A percentile compares a stretch with the other conserved stretches of the same genome.
Conservation (phyloP, 768 basidiomycete species). For the Mycena belliarum region DNA sequence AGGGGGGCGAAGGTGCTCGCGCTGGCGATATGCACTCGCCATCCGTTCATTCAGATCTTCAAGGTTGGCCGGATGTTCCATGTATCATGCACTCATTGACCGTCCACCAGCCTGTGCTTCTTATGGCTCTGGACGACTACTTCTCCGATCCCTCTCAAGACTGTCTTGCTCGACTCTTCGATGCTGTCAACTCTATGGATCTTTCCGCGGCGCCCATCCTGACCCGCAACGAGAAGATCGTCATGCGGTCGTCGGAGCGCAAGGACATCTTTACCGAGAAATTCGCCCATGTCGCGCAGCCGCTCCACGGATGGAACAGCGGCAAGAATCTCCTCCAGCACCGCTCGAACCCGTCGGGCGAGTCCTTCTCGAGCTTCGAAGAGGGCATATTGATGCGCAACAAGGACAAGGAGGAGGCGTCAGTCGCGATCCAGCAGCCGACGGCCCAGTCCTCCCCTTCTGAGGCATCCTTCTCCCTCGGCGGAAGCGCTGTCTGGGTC, state of each 20-base stretch:
- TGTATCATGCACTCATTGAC: not conserved
- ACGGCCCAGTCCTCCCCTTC: slow-evolving; percentile 55
- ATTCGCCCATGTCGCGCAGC: slow-evolving; percentile 47
- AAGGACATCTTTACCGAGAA: slow-evolving; percentile 92
- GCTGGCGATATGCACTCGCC: slow-evolving; percentile 75
- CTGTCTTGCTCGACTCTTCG: slow-evolving; percentile 86
- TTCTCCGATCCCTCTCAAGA: slow-evolving; percentile 87
- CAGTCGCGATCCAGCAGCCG: slow-evolving; percentile 24
- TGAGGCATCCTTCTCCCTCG: slow-evolving; percentile 74
- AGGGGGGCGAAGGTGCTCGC: slow-evolving; percentile 84
- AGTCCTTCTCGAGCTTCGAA: slow-evolving; percentile 71
- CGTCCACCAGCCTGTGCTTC: slow-evolving; percentile 74
- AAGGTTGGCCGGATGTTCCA: slow-evolving; percentile 43
- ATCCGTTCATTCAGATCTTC: slow-evolving; percentile 83
- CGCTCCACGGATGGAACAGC: slow-evolving; percentile 28
- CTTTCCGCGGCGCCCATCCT: slow-evolving; percentile 76
- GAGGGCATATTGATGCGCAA: slow-evolving; percentile 58
- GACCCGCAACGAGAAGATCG: slow-evolving; percentile 79
- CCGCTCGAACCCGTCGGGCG: slow-evolving; percentile 55
- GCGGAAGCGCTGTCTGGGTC: slow-evolving; percentile 84
- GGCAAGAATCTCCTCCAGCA: slow-evolving; percentile 36
- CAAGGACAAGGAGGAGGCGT: slow-evolving; percentile 35
- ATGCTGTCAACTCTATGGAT: slow-evolving; percentile 92
- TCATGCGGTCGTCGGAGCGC: slow-evolving; percentile 88
- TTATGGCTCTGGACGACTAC: slow-evolving; percentile 95